Evolutionary conservation across 257 asterid genomes (phyloP).

Genomic region (Solanum bulbocastanum): DNA sequence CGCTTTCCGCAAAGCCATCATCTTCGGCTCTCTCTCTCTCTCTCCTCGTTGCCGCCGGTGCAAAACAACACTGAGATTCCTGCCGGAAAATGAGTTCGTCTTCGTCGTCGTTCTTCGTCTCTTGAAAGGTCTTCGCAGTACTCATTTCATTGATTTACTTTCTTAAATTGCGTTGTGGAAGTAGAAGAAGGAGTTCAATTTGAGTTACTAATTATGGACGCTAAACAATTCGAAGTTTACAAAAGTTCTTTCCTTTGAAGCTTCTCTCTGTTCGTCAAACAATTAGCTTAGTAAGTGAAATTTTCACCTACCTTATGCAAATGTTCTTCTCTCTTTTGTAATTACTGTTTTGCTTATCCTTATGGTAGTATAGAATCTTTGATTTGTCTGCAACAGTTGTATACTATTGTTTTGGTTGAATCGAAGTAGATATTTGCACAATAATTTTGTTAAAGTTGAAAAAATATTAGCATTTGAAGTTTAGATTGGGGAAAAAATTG

Average conservation of each 20-base stretch:
- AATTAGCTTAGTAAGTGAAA: not conserved
- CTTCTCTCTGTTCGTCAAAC: not conserved
- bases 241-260: constrained; percentile 34
- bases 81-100: not conserved
- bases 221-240: constrained; percentile 40
- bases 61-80: not conserved
- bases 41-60: not conserved
- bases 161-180: not conserved
- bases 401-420: not conserved
- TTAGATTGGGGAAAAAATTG: not conserved
- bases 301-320: not conserved
- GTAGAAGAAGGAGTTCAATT: not conserved
- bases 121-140: not conserved
- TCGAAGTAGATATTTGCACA: not conserved
- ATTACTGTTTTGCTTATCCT: not conserved
- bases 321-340: not conserved
- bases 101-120: not conserved
- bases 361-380: not conserved
- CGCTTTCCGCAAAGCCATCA: not conserved
- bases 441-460: not conserved
- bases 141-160: not conserved
- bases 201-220: constrained; percentile 38
- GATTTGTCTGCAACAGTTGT: not conserved
- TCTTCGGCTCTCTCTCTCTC: not conserved
- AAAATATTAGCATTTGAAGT: not conserved